Evolutionary conservation across 2,329 filamentous ascomycete species (phyloP).

Genomic region (Penicillium italicum): DNA sequence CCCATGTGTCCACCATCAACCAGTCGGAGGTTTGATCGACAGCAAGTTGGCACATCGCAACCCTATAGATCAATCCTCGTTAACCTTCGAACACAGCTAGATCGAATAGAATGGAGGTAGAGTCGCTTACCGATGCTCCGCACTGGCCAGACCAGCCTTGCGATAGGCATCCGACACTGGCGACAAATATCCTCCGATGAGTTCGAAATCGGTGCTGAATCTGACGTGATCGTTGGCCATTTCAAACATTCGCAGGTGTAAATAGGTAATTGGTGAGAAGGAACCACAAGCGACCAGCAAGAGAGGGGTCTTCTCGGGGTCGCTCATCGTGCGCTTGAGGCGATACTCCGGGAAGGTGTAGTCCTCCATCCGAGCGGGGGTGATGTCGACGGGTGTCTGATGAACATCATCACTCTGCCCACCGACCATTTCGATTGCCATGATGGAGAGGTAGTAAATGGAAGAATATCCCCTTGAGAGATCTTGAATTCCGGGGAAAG

Average conservation of each 20-base stretch:
- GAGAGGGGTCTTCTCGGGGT: constrained; percentile 48
- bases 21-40: constrained; percentile 68
- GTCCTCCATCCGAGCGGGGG: constrained; percentile 35
- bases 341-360: constrained; percentile 46
- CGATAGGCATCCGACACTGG: constrained; percentile 75
- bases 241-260: constrained; percentile 79
- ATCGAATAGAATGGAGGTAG: neutral
- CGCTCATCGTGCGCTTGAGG: constrained; percentile 46
- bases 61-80: constrained; percentile 38
- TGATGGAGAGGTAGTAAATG: constrained; percentile 13
- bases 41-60: constrained; percentile 83
- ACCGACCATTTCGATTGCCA: constrained; percentile 30
- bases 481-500: neutral
- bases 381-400: constrained; percentile 19
- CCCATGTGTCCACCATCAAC: constrained; percentile 86
- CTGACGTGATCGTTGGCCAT: constrained; percentile 78
- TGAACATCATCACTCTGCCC: constrained; percentile 31
- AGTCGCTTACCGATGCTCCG: constrained; percentile 58
- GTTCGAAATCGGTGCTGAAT: constrained; percentile 73
- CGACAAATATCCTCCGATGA: constrained; percentile 79
- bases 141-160: constrained; percentile 72
- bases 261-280: constrained; percentile 59
- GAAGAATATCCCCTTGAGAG: neutral
- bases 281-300: constrained; percentile 52
- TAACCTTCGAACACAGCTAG: neutral